Conservation (phyloP, 768 basidiomycete species). For the Leccinum longicurvipes region DNA sequence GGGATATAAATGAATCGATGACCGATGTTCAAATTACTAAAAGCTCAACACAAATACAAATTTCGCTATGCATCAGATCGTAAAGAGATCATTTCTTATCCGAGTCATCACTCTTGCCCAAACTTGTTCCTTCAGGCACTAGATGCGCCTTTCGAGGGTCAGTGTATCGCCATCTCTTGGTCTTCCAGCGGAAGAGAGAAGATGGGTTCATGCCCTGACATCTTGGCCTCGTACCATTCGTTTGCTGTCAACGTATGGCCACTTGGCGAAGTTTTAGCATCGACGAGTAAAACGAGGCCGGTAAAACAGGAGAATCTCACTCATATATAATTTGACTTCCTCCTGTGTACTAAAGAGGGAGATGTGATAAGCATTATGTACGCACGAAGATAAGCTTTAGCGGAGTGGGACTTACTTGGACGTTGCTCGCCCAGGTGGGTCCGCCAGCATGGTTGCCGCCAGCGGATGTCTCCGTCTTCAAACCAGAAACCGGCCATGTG, state of each 20-base stretch:
- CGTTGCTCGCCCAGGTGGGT: slow-evolving; percentile 38
- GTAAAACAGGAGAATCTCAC: slow-evolving; percentile 23
- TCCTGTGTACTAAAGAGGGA: slow-evolving; percentile 35
- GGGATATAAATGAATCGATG: no score
- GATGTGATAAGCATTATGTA: background rate
- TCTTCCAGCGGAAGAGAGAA: background rate
- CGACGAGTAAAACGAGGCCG: no score
- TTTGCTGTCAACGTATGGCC: slow-evolving; percentile 49
- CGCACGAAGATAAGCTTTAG: background rate
- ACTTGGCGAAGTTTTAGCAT: slow-evolving; percentile 19
- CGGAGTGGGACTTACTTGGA: slow-evolving; percentile 33
- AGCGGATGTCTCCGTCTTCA: background rate
- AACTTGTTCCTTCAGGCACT: slow-evolving; percentile 52
- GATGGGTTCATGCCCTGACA: slow-evolving; percentile 23
- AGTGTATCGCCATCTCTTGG: background rate
- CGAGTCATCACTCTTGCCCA: background rate
- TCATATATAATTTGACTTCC: slow-evolving; percentile 41
- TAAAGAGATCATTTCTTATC: background rate
- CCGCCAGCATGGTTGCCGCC: slow-evolving; percentile 37
- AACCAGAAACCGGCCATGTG: slow-evolving; percentile 32
- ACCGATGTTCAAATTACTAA: background rate
- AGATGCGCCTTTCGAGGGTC: slow-evolving; percentile 36
- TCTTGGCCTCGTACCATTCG: slow-evolving; percentile 44
- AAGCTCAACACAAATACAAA: background rate
- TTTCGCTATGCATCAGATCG: background rate